Percentiles rank a stretch among this genome's conserved stretches.
These are phyloP conservation scores for Termitomyces heimii DNA, from an alignment of 768 basidiomycete species.

Conservation along the genomic window DNA sequence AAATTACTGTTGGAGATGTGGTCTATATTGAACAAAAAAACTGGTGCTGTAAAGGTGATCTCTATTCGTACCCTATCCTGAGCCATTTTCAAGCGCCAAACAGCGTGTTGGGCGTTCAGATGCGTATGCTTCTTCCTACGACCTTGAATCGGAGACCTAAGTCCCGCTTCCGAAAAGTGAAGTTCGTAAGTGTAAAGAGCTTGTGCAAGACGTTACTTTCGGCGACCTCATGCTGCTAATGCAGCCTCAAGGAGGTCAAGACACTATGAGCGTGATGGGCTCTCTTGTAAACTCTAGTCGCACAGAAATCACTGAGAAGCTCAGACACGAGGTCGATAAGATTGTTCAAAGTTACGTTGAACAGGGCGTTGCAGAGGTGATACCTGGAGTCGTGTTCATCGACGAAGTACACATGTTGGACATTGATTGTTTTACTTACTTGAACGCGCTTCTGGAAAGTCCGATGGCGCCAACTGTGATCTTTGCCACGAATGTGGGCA, in stretches of 20 bases:
- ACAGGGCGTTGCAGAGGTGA: slow-evolving; percentile 95
- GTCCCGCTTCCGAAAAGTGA: slow-evolving; percentile 71
- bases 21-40: slow-evolving; percentile 92
- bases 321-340: slow-evolving; percentile 92
- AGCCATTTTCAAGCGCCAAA: neutral
- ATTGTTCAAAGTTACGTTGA: slow-evolving; percentile 96
- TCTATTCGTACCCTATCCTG: neutral
- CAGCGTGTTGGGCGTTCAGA: slow-evolving; percentile 95
- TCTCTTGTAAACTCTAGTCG: slow-evolving; percentile 80
- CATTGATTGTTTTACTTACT: slow-evolving; percentile 97
- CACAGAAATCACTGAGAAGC: slow-evolving; percentile 96
- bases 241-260: slow-evolving; percentile 95
- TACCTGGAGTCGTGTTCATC: slow-evolving; percentile 97
- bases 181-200: slow-evolving; percentile 18
- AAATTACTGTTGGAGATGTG: slow-evolving; percentile 93
- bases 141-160: slow-evolving; percentile 97
- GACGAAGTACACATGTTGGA: slow-evolving; percentile 98
- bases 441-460: slow-evolving; percentile 91
- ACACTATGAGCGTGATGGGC: slow-evolving; percentile 98
- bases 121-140: slow-evolving; percentile 95
- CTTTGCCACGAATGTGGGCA: slow-evolving; percentile 93
- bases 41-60: slow-evolving; percentile 86
- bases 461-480: slow-evolving; percentile 97
- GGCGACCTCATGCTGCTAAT: slow-evolving; percentile 94
- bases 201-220: slow-evolving; percentile 30